Evolutionary conservation across 2,329 filamentous ascomycete species (phyloP), one percentile per base, ranked within the genome.

Genomic region (Pyrenophora graminea): DNA sequence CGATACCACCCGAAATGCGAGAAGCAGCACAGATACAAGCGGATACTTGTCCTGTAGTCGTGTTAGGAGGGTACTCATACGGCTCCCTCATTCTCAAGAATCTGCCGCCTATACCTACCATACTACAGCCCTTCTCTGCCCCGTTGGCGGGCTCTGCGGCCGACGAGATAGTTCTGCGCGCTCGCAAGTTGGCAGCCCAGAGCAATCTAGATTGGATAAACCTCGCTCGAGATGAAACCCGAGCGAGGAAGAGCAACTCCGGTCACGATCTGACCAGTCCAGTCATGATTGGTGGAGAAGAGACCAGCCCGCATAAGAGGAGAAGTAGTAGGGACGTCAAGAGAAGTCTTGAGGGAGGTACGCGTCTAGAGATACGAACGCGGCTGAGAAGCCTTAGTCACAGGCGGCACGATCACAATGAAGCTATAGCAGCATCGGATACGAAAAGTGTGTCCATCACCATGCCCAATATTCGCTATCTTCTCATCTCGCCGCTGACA

Each of bases 61-160:
- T 96, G 4, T 77, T 94, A 6, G 87, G 83, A 2, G 92, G 92
- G 10, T 97, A 97, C 71, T 96, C 91, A 0, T 97, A 97, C 71
- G 94, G 94, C 37, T 90, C 91, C 4, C 82, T 96, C 66, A 83
- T 97, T 33, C 85, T 90, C 2, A 85, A 83, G 0, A 85, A 87
- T 50, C 80, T 96, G 0, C 90, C 91, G 0, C 78, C 85, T 0
- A 74, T 79, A 0, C 51, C 71, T 0, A 65, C 64, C 0, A 83
- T 95, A 23, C 73, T 90, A 19, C 70, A 79, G 1, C 73, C 81
- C 1, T 91, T 94, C 60, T 67, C 74, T 6, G 69, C 74, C 0
- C 81, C 84, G 0, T 58, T 74, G 3, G 63, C 70, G n/a, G 84
- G 80, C 33, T 85, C 85, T 0, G 73, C 85, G 4, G 81, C 85